phyloP scores from a whole-genome alignment of 768 basidiomycete species.

The Fomitopsis pulvina region DNA sequence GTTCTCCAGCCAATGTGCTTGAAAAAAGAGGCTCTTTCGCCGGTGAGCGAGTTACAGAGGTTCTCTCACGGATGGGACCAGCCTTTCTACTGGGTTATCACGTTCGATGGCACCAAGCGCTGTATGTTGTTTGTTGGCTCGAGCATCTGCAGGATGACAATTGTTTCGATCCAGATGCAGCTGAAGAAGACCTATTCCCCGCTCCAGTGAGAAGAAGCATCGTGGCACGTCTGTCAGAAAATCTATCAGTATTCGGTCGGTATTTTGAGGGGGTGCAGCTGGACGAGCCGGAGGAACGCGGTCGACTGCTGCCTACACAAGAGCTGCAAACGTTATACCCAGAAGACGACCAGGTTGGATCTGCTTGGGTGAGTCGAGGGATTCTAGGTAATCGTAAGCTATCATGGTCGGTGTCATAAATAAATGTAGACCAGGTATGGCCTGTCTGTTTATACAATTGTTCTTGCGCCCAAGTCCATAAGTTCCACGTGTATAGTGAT shows the following conservation, averaged over 20 bases:
- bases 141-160: background rate
- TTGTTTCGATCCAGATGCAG: constrained; percentile 22
- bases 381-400: background rate
- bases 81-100: constrained; percentile 41
- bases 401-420: no score
- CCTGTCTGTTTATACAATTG: no score
- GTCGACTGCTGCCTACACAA: constrained; percentile 34
- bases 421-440: no score
- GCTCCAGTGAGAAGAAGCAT: constrained; percentile 12
- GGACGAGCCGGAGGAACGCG: constrained; percentile 15
- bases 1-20: constrained; percentile 28
- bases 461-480: no score
- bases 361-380: constrained; percentile 25
- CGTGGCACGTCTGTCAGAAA: constrained; percentile 19
- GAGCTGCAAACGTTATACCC: constrained; percentile 39
- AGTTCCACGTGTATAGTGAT: no score
- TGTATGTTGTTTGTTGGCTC: background rate
- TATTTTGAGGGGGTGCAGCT: constrained; percentile 29
- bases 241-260: constrained; percentile 23
- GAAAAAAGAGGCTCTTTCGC: constrained; percentile 37
- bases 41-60: constrained; percentile 33
- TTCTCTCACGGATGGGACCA: constrained; percentile 37
- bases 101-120: constrained; percentile 6
- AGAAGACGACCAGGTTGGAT: constrained; percentile 36
- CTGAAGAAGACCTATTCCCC: constrained; percentile 29